A percentile compares a stretch with the other conserved stretches of the same genome.
Evolutionary conservation across 169 alveolate species (phyloP).

Genomic region (Babesia caballi): DNA sequence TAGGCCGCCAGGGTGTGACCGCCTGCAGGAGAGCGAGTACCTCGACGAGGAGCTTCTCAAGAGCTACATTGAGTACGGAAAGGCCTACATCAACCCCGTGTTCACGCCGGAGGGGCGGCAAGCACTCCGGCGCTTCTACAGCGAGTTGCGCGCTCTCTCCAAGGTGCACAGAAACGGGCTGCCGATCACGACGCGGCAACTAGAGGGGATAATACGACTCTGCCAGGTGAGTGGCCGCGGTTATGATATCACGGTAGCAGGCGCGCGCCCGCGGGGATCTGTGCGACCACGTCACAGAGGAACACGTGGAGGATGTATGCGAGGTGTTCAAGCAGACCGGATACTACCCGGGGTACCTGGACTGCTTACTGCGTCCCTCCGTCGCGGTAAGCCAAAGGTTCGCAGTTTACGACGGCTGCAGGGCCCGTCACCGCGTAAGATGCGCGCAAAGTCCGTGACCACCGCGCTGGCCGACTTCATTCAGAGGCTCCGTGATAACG

Average conservation of each 20-base stretch:
- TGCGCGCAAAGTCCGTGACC: background rate
- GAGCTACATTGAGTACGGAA: slow-evolving; percentile 44
- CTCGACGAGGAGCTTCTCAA: slow-evolving; percentile 14
- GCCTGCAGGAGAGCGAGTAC: slow-evolving; percentile 4
- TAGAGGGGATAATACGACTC: slow-evolving; percentile 86
- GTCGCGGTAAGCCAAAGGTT: background rate
- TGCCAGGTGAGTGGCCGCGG: slow-evolving; percentile 84
- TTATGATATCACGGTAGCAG: slow-evolving; percentile 51
- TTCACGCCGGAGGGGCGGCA: slow-evolving; percentile 22
- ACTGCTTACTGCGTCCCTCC: background rate
- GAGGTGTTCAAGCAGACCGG: slow-evolving; percentile 69
- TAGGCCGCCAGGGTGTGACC: background rate
- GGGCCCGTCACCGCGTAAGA: background rate
- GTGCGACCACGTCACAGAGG: slow-evolving; percentile 49
- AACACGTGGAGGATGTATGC: slow-evolving; percentile 69
- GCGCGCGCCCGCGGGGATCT: slow-evolving; percentile 88
- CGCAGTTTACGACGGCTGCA: background rate
- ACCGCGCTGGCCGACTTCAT: background rate
- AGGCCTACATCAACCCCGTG: slow-evolving; percentile 21
- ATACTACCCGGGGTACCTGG: slow-evolving; percentile 26
- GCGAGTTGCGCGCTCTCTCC: slow-evolving; percentile 3
- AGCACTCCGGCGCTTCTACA: slow-evolving; percentile 3
- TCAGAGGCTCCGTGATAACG: background rate
- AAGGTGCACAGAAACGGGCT: background rate
- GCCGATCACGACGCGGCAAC: slow-evolving; percentile 82